Evolutionary conservation across 805 yeast species (phyloP).

Genomic region (Candida michaelii): DNA sequence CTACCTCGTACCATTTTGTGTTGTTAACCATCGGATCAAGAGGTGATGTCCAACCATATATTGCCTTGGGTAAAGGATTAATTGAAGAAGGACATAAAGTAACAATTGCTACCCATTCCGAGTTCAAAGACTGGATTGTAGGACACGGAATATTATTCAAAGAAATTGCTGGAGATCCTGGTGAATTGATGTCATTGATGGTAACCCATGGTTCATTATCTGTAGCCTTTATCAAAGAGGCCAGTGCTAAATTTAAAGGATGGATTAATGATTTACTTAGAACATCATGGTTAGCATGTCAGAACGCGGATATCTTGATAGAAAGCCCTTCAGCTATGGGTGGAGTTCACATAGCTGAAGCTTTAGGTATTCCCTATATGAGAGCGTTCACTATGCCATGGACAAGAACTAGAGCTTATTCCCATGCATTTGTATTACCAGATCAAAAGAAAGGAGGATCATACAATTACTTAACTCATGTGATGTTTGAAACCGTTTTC

Average conservation of each 20-base stretch:
- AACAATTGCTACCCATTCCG: slow-evolving; percentile 81
- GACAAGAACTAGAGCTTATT: slow-evolving; percentile 94
- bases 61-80: slow-evolving; percentile 82
- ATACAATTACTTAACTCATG: slow-evolving; percentile 89
- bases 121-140: slow-evolving; percentile 75
- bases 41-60: slow-evolving; percentile 96
- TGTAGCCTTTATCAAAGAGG: slow-evolving; percentile 79
- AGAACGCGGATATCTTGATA: slow-evolving; percentile 75
- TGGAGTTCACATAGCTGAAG: slow-evolving; percentile 94
- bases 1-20: slow-evolving; percentile 56
- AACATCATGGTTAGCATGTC: slow-evolving; percentile 86
- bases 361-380: slow-evolving; percentile 82
- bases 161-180: slow-evolving; percentile 88
- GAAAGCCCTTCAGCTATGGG: slow-evolving; percentile 98
- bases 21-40: slow-evolving; percentile 89
- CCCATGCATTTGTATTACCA: slow-evolving; percentile 94
- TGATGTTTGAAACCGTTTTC: slow-evolving; percentile 85
- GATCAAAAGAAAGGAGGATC: slow-evolving; percentile 92
- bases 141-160: slow-evolving; percentile 65
- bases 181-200: slow-evolving; percentile 89
- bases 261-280: slow-evolving; percentile 78
- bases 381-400: slow-evolving; percentile 98
- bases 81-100: slow-evolving; percentile 80
- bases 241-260: slow-evolving; percentile 69
- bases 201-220: slow-evolving; percentile 87